Conservation (phyloP, 345 rosid species). For the Cardiospermum halicacabum region DNA sequence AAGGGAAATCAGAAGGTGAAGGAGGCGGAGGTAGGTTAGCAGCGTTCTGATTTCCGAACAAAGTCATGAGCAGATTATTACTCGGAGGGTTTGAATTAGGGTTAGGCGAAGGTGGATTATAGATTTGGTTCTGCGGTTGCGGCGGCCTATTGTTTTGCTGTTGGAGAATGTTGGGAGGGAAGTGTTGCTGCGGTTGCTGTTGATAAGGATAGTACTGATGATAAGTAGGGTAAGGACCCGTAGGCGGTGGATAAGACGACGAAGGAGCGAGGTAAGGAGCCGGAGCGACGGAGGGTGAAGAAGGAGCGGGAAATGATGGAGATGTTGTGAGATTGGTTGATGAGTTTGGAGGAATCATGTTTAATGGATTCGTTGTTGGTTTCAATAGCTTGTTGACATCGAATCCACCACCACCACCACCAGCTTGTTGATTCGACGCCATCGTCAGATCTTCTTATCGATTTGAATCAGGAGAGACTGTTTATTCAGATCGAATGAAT, state of each 20-base stretch:
- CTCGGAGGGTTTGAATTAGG: slow-evolving; percentile 7
- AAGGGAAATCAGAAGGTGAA: slow-evolving; percentile 16
- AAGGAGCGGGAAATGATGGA: slow-evolving; percentile 20
- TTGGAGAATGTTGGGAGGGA: slow-evolving; percentile 8
- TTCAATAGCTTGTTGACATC: slow-evolving; percentile 34
- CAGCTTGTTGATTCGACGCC: slow-evolving; percentile 29
- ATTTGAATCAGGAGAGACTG: not conserved
- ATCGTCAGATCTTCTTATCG: slow-evolving; percentile 4
- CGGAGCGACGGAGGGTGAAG: slow-evolving; percentile 15
- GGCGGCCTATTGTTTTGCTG: slow-evolving; percentile 16
- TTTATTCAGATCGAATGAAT: slow-evolving; percentile 6
- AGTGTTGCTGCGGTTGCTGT: slow-evolving; percentile 23
- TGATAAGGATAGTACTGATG: slow-evolving; percentile 28
- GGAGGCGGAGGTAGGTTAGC: slow-evolving; percentile 13
- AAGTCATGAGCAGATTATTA: slow-evolving; percentile 27
- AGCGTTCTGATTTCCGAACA: slow-evolving; percentile 22
- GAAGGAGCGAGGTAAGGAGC: slow-evolving; percentile 23
- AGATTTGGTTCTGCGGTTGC: slow-evolving; percentile 13
- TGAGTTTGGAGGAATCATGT: slow-evolving; percentile 21
- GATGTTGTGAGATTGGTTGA: slow-evolving; percentile 13
- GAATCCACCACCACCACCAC: slow-evolving; percentile 22
- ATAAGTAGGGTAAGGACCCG: slow-evolving; percentile 29
- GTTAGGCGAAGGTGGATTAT: slow-evolving; percentile 7
- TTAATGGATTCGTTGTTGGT: slow-evolving; percentile 26
- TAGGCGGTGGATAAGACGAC: slow-evolving; percentile 41